Evolutionary conservation across 345 rosid species (phyloP).

Genomic region (Carallia brachiata): DNA sequence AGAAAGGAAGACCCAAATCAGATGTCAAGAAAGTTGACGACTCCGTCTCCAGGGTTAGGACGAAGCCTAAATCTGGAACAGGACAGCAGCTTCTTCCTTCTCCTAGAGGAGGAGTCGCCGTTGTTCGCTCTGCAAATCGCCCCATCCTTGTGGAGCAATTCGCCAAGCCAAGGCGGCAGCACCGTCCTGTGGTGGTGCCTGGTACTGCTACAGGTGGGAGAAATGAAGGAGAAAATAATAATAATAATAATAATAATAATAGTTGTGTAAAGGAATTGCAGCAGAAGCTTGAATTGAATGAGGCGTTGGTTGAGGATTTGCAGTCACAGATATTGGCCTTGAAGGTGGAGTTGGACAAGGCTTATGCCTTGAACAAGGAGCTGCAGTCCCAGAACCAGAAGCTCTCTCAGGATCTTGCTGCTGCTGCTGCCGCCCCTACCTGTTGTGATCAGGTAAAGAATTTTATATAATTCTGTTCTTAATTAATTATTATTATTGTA

Average conservation of each 20-base stretch:
- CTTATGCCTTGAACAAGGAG: slow-evolving; percentile 49
- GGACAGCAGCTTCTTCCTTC: no score
- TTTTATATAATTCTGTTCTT: no score
- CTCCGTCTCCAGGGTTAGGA: no score
- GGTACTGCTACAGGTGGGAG: slow-evolving; percentile 14
- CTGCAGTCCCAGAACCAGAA: slow-evolving; percentile 50
- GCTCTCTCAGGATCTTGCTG: slow-evolving; percentile 58
- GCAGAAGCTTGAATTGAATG: slow-evolving; percentile 50
- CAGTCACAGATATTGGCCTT: slow-evolving; percentile 48
- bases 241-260: not conserved
- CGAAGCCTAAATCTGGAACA: no score
- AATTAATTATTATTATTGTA: no score
- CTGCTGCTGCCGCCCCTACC: slow-evolving; percentile 33
- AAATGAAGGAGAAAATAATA: slow-evolving; percentile 31
- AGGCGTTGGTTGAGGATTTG: slow-evolving; percentile 60
- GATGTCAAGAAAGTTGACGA: no score
- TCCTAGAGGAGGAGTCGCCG: slow-evolving; percentile 12
- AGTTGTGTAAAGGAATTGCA: slow-evolving; percentile 32
- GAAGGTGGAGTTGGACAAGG: slow-evolving; percentile 57
- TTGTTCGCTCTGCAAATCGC: slow-evolving; percentile 33
- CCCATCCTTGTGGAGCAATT: slow-evolving; percentile 44
- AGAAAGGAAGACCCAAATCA: no score
- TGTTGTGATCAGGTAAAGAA: not conserved
- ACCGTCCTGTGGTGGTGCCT: slow-evolving; percentile 6
- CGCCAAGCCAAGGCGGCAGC: slow-evolving; percentile 48